A percentile compares a stretch with the other conserved stretches of the same genome.
Conservation (phyloP, 2,329 filamentous ascomycete genomes). For the Epichloe coenophiala region DNA sequence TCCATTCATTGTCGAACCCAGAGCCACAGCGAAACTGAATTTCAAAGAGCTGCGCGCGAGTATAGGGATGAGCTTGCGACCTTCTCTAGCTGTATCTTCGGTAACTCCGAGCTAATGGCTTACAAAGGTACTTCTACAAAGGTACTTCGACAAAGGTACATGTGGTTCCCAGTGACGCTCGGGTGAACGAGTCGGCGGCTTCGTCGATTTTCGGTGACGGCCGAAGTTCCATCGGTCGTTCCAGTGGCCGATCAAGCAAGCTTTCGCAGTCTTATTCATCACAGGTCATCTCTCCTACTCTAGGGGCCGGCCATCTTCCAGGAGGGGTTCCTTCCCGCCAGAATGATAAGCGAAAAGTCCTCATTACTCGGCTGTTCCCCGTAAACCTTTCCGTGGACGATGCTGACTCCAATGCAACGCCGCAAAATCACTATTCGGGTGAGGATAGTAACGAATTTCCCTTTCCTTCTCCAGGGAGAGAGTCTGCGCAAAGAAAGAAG, state of each 20-base stretch:
- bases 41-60: conserved; percentile 45
- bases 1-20: conserved; percentile 41
- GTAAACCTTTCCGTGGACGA: conserved; percentile 47
- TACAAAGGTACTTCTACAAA: conserved; percentile 71
- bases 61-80: conserved; percentile 59
- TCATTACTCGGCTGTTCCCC: conserved; percentile 65
- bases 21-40: conserved; percentile 42
- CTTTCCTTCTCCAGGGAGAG: conserved; percentile 39
- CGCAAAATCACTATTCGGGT: conserved; percentile 29
- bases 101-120: conserved; percentile 59
- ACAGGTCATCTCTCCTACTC: conserved; percentile 31
- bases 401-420: conserved; percentile 21
- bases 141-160: conserved; percentile 65
- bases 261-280: conserved; percentile 59
- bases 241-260: conserved; percentile 53
- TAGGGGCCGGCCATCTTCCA: conserved; percentile 10
- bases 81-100: conserved; percentile 67
- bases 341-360: conserved; percentile 51
- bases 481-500: conserved; percentile 33
- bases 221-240: conserved; percentile 51
- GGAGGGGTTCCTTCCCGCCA: conserved; percentile 23
- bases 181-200: conserved; percentile 25
- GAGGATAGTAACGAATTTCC: conserved; percentile 43
- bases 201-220: conserved; percentile 44
- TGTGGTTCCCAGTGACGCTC: conserved; percentile 51